These are phyloP conservation scores for Ogataea salicorniae DNA, from an alignment of 805 yeast species.

Conservation along the genomic window DNA sequence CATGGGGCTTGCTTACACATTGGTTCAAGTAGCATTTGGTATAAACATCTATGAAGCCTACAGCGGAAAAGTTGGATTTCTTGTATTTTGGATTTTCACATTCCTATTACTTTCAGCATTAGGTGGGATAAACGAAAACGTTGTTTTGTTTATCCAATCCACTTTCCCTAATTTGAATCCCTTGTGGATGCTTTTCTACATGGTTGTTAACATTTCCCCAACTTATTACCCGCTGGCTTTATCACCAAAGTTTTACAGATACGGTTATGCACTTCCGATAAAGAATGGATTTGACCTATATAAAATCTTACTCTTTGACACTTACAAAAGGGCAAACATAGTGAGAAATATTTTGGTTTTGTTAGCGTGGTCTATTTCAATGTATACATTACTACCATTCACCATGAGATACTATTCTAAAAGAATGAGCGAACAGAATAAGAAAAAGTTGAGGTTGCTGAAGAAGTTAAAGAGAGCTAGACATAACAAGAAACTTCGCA, in stretches of 20 bases:
- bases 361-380: slow-evolving; percentile 52
- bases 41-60: slow-evolving; percentile 53
- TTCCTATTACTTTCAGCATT: slow-evolving; percentile 62
- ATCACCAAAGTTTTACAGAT: slow-evolving; percentile 48
- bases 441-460: slow-evolving; percentile 11
- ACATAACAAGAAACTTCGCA: neutral
- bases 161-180: slow-evolving; percentile 56
- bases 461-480: slow-evolving; percentile 7
- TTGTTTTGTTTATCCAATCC: slow-evolving; percentile 44
- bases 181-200: slow-evolving; percentile 65
- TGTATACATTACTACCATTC: slow-evolving; percentile 37
- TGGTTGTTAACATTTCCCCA: slow-evolving; percentile 57
- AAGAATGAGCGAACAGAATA: slow-evolving; percentile 9
- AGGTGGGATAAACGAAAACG: slow-evolving; percentile 67
- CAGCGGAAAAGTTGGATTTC: slow-evolving; percentile 58
- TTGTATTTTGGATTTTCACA: slow-evolving; percentile 62
- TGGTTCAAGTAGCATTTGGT: slow-evolving; percentile 61
- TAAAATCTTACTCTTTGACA: slow-evolving; percentile 51
- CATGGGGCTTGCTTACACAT: slow-evolving; percentile 50
- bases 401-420: slow-evolving; percentile 17
- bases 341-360: slow-evolving; percentile 58
- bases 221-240: slow-evolving; percentile 57
- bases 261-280: slow-evolving; percentile 65
- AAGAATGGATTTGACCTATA: slow-evolving; percentile 54
- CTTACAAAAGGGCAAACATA: slow-evolving; percentile 46